Percentiles rank a stretch among this genome's conserved stretches.
phyloP scores from a whole-genome alignment of 2,329 filamentous ascomycete species.

The Pseudogymnoascus sp. region DNA sequence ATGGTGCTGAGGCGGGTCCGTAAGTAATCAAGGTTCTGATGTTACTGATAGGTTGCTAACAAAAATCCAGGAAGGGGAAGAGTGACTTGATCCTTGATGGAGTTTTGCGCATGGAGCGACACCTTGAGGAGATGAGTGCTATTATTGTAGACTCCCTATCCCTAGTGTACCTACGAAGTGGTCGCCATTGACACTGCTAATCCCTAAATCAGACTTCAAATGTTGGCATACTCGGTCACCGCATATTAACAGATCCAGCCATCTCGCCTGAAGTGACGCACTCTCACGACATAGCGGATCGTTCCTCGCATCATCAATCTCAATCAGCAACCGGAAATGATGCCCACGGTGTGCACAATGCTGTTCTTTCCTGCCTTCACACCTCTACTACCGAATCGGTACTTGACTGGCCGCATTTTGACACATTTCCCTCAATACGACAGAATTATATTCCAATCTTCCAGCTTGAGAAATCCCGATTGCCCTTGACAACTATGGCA shows the following conservation, averaged over 20 bases:
- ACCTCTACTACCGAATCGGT: slow-evolving; percentile 42
- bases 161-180: not conserved
- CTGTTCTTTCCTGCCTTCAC: slow-evolving; percentile 41
- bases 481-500: slow-evolving; percentile 27
- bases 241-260: not conserved
- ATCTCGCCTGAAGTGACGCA: slow-evolving; percentile 12
- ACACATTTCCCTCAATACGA: slow-evolving; percentile 35
- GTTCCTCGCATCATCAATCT: slow-evolving; percentile 22
- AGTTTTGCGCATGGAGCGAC: slow-evolving; percentile 38
- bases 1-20: slow-evolving; percentile 25
- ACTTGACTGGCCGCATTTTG: slow-evolving; percentile 43
- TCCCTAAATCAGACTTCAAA: not conserved
- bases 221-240: not conserved
- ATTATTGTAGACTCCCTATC: slow-evolving; percentile 29
- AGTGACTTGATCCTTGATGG: slow-evolving; percentile 44
- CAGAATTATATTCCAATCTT: slow-evolving; percentile 38
- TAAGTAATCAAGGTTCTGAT: slow-evolving; percentile 13
- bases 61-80: slow-evolving; percentile 35
- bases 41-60: slow-evolving; percentile 24
- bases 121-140: slow-evolving; percentile 37
- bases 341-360: slow-evolving; percentile 29
- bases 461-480: slow-evolving; percentile 36
- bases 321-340: not conserved
- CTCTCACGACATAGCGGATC: slow-evolving; percentile 19
- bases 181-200: not conserved